Base-by-base conservation (phyloP, 768 basidiomycete genomes). In the Infundibulicybe gibba region DNA sequence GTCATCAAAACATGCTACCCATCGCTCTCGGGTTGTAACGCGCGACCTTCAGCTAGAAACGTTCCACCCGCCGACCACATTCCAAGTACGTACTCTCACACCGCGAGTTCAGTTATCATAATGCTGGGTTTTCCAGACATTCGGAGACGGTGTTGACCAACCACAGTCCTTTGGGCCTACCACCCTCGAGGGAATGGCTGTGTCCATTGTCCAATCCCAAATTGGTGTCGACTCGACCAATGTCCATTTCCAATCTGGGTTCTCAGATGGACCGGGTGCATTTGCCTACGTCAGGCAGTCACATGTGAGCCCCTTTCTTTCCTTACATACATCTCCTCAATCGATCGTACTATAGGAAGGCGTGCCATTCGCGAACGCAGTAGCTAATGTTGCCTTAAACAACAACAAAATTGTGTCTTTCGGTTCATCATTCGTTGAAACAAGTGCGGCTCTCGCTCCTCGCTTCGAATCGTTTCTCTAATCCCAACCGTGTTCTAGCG, bases 351-450 rank as follows among this genome's bases (percentile, higher is more conserved):
- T 16, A 32, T 31, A 57, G 64, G 58, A 66, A 19, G 61, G 55
- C 20, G 50, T 67, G 19, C 54, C 59, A 1, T 59, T 67, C 40
- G 51, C 60, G 11, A 67, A 67, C 15, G 70, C 70, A 5, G 73
- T 74, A 5, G 72, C 70, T 15, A 74, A 74, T 42, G 62, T 72
- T 16, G 67, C 67, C 2, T 69, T 72, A 60, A 68, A 66, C 54
- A 55, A 61, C 19, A 66, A 62, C 37, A 40, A 21, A 14, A 44
- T 71, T 14, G 60, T 64, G 31, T 57, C 71, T 2, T 68, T 72
- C 49, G 66, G 72, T 34, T 63, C 65, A 15, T 72, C 67, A 5
- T 75, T 75, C 55, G 61, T 70, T 38, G 61, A 62, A 42, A 42
- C 61, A 10, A 47, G 64, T 63, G 50, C 32, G 67, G 55, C 17